Base-by-base conservation (phyloP, 352 stramenopile genomes). In the Globisporangium paddicum region DNA sequence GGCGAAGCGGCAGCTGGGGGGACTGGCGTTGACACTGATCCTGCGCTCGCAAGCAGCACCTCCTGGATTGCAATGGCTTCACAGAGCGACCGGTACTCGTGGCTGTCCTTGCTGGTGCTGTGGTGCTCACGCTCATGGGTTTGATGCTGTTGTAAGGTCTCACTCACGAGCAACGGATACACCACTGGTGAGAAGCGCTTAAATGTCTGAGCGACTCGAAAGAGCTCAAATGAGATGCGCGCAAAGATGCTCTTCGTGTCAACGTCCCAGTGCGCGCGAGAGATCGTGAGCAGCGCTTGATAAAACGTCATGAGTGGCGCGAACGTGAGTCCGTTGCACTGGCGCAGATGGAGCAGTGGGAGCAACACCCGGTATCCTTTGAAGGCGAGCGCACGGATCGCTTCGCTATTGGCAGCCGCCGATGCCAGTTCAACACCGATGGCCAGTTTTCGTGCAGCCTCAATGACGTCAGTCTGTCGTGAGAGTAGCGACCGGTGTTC, bases 341-440 rank as follows among this genome's bases (percentile, higher is more conserved):
- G 70, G 5, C 77, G 65, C 28, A 89, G 61, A 42, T 89, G 79
- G 0, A 91, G 60, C n/a, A 91, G 49, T 18, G 84, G 84, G 1
- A 93, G 64, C 58, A 91, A 38, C 1, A 87, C 35, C 3, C 73
- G 69, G 38, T 91, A 93, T 6, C 81, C 73, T 67, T 86, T 90
- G 57, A 90, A 90, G 52, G 69, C 69, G 18, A 91, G 58, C 4
- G 58, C 41, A 11, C 68, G 67, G 34, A 89, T 79, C 18, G 78
- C 66, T 53, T 87, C 79, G 8, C 53, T 37, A 50, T 90, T 82
- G 3, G 62, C 69, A 11, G 71, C 73, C 1, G 78, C 71, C 28
- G 62, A 77, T 2, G 84, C 81, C 5, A 91, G 69, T 35, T 93
- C 84, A 25, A 91, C 63, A 4, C 59, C 81, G 19, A 93, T 85